phyloP scores from a whole-genome alignment of 768 basidiomycete genomes.

The Calocybe cyanea region DNA sequence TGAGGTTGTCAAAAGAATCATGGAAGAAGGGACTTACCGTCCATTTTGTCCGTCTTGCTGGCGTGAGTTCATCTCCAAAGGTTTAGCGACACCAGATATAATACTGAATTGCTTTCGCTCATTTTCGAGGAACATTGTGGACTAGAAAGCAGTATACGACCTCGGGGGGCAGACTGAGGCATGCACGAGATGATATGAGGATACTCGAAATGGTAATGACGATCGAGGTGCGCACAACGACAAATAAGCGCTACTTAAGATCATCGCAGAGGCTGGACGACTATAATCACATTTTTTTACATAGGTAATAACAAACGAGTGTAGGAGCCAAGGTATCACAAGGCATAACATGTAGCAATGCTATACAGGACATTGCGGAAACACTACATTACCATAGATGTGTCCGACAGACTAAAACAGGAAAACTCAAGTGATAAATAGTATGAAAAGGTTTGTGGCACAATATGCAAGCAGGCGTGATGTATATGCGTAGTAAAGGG shows the following conservation, averaged over 20 bases:
- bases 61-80: no score
- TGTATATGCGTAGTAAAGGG: constrained; percentile 7
- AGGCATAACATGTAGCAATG: neutral
- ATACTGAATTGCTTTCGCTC: neutral
- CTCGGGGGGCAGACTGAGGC: neutral
- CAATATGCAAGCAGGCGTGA: constrained; percentile 16
- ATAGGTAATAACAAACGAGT: constrained; percentile 1
- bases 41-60: no score
- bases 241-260: no score
- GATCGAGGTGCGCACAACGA: neutral
- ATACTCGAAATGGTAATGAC: constrained; percentile 14
- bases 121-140: constrained; percentile 3
- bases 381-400: neutral
- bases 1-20: no score
- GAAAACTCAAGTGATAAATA: constrained; percentile 15
- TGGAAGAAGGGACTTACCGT: no score
- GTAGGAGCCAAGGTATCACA: constrained; percentile 6
- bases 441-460: constrained; percentile 9
- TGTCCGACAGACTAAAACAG: constrained; percentile 10
- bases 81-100: no score
- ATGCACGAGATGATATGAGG: constrained; percentile 12
- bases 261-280: no score
- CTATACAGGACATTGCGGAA: neutral
- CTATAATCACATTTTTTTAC: neutral
- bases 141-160: constrained; percentile 6